Evolutionary conservation across 1,139 yeast species (phyloP), one percentile per base, ranked within the genome.

Genomic region (Fermentozyma sake): DNA sequence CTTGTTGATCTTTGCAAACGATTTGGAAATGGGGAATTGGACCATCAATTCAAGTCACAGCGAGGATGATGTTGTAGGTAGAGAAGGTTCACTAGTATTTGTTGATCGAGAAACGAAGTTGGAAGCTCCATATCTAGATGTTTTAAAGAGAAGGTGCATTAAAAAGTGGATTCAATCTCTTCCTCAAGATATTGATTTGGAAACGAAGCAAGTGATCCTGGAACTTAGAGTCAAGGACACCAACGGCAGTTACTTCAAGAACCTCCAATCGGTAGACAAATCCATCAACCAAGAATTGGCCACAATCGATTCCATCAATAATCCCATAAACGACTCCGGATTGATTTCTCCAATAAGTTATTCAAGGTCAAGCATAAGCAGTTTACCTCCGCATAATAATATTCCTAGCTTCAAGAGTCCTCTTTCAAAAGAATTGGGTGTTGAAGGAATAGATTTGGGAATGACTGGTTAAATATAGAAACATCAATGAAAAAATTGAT

Each of bases 1-100:
- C 51, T 57, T 86, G 29, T 62, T 86, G 31, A 67, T 72, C 18
- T 83, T 84, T 55, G 95, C 93, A 15, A 84, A 84, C 43, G 96
- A 87, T 50, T 65, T 86, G 34, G 95, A 85, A 50, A 63, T 59
- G 29, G 93, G 93, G 8, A 78, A 80, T 48, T 83, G 84, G 76
- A 72, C 67, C 23, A 60, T 85, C 20, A 75, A 71, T 37, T 74
- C 66, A 27, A 76, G 72, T 32, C 65, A 59, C 26, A 55, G 57
- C 27, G 52, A 57, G 29, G 84, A 78, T 45, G 62, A 73, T 36
- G 64, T 72, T 41, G 58, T 75, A 16, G 83, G 83, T 3, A 56
- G 48, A 34, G 85, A 83, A 35, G 94, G 91, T 35, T 87, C 81
- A 31, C 63, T 87, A 38, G 74, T 76, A 10, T 86, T 66, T 48